A percentile compares a stretch with the other conserved stretches of the same genome.
Conservation (phyloP, 2,329 filamentous ascomycete genomes). For the Colletotrichum sp. region DNA sequence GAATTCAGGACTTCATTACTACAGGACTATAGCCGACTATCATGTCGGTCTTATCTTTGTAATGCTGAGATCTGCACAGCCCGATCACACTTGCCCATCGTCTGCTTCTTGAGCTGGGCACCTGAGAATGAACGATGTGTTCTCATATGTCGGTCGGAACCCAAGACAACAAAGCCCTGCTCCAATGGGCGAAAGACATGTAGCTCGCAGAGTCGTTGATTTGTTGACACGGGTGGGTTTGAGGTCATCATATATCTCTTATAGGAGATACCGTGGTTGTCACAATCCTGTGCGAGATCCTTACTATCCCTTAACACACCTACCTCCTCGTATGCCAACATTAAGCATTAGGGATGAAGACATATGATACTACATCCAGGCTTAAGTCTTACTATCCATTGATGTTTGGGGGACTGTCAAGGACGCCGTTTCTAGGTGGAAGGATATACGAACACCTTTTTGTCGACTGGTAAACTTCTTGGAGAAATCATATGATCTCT, state of each 20-base stretch:
- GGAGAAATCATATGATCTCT: not conserved
- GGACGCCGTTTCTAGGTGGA: not conserved
- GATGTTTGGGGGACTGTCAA: not conserved
- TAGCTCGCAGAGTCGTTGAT: not conserved
- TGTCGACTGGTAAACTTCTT: not conserved
- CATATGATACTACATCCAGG: no score
- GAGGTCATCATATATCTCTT: not conserved
- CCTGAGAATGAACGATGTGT: not conserved
- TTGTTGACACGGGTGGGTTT: fast-evolving
- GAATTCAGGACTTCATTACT: not conserved
- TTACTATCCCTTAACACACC: not conserved
- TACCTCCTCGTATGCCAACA: not conserved
- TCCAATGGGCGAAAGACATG: fast-evolving
- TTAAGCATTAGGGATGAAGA: not conserved
- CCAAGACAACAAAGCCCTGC: not conserved
- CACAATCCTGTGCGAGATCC: not conserved
- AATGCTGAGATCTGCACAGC: not conserved
- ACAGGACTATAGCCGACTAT: not conserved
- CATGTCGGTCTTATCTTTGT: fast-evolving
- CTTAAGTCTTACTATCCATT: not conserved
- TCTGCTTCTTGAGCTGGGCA: not conserved
- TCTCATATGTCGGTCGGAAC: not conserved
- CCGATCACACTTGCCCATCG: no score
- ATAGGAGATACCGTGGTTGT: fast-evolving
- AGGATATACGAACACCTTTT: fast-evolving